Base-by-base conservation (phyloP, 192 early-diverging fungal genomes). In the Endogone sp. region DNA sequence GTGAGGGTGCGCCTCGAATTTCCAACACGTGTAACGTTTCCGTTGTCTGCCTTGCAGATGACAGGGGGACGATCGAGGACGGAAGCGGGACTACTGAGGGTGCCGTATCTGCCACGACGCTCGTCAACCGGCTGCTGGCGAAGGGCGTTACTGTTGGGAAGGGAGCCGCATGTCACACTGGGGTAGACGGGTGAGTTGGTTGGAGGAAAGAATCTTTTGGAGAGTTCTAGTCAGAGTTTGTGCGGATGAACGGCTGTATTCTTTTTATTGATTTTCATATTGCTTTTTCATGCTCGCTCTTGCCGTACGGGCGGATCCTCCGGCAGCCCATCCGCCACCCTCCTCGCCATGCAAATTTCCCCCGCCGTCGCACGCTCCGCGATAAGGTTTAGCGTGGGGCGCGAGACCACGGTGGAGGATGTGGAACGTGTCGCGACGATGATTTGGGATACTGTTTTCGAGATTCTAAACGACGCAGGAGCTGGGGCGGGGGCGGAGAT, bases 101-200 rank as follows among this genome's bases (percentile, higher is more conserved):
- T 10, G 22, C 24, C 27, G 10, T 22, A 22, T 10, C 59, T 9
- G 59, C 59, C 6, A 26, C 2, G 59, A 21, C 22, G 2, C 27
- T 60, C 24, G 59, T 60, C 0, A 1, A 60, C 0, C 59, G 59
- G 27, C 22, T 60, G 59, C 22, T 60, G 22, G 24, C 6, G 22
- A 23, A 26, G 27, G 59, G 59, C 10, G 59, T 60, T 6, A 60
- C 59, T 21, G 27, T 60, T 22, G 59, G 59, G 24, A 60, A 60
- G 27, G 59, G 59, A 6, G 59, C 59, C 10, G 59, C 59, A 10
- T 60, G 59, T 60, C 59, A 60, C 22, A 26, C 59, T 6, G 59
- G 59, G 6, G 37, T 49, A 11, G 37, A 49, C 16, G 37, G 37
- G 37, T 49, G 37, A 49, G 37, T 49, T 49, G 37, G 16, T n/a